Evolutionary conservation across 208 protist species (phyloP).

Genomic region (Trypanosomatidae sp.): DNA sequence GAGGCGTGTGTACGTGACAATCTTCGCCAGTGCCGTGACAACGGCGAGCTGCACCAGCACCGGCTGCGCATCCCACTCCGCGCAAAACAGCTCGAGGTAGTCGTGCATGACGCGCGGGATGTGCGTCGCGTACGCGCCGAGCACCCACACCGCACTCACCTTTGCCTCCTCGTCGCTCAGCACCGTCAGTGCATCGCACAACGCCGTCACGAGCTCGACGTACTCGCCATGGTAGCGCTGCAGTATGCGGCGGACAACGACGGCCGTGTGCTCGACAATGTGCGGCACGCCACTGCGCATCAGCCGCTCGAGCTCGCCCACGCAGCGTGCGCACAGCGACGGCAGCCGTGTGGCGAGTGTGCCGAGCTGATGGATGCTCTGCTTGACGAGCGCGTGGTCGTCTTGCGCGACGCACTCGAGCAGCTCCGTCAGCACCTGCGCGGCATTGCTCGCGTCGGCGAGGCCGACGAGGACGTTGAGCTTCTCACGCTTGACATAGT

Average conservation of each 20-base stretch:
- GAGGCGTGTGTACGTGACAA: too few species aligned
- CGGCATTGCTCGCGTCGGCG: constrained; percentile 82
- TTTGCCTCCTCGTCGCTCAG: constrained; percentile 95
- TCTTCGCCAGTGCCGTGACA: constrained; percentile 94
- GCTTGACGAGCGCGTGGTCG: constrained; percentile 95
- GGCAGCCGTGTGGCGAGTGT: constrained; percentile 93
- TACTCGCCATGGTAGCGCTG: constrained; percentile 93
- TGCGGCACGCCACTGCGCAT: constrained; percentile 94
- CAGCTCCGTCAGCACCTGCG: constrained; percentile 86
- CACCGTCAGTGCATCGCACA: constrained; percentile 95
- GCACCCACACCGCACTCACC: constrained; percentile 96
- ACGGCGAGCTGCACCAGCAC: constrained; percentile 92
- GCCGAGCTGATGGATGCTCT: constrained; percentile 93
- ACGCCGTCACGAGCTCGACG: constrained; percentile 78
- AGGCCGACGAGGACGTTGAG: constrained; percentile 95
- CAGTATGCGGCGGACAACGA: constrained; percentile 97
- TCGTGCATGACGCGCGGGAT: constrained; percentile 90
- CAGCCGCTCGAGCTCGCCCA: constrained; percentile 89
- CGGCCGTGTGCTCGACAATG: constrained; percentile 95
- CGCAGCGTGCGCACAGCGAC: constrained; percentile 81
- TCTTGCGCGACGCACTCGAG: constrained; percentile 90
- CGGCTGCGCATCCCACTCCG: constrained; percentile 90
- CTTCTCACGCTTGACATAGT: constrained; percentile 99
- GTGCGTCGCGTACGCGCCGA: constrained; percentile 93
- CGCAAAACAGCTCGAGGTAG: constrained; percentile 91